Evolutionary conservation across 345 rosid genomes (phyloP).

Genomic region (Hibiscus tridactylites): DNA sequence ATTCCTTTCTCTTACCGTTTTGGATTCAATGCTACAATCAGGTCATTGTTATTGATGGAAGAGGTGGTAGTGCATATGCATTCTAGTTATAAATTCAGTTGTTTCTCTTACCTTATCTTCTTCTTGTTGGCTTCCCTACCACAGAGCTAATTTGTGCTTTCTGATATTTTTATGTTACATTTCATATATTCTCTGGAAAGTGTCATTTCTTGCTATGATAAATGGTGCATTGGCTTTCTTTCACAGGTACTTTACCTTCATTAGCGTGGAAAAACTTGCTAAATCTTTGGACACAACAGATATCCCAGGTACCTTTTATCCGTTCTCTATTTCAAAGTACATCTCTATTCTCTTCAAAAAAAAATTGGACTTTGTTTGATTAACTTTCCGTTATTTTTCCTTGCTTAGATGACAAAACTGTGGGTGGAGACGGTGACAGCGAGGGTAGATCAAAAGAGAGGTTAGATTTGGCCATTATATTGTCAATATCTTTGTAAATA

Average conservation of each 20-base stretch:
- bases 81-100: background rate
- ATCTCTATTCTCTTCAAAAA: background rate
- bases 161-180: background rate
- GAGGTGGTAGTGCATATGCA: background rate
- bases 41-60: background rate
- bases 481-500: background rate
- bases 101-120: background rate
- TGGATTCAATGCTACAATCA: too few relatives aligned
- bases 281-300: conserved; percentile 36
- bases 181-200: background rate
- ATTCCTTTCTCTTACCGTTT: too few relatives aligned
- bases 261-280: conserved; percentile 65
- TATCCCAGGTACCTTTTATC: conserved; percentile 28
- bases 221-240: background rate
- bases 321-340: background rate
- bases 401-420: background rate
- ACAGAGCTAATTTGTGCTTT: background rate
- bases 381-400: background rate
- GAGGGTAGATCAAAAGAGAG: background rate
- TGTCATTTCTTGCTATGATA: background rate
- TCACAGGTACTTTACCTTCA: conserved; percentile 66
- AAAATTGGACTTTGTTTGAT: background rate
- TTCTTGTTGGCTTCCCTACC: background rate
- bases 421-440: background rate
- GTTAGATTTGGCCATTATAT: background rate